Evolutionary conservation across 2,329 filamentous ascomycete species (phyloP).

Genomic region (Fusarium piperis): DNA sequence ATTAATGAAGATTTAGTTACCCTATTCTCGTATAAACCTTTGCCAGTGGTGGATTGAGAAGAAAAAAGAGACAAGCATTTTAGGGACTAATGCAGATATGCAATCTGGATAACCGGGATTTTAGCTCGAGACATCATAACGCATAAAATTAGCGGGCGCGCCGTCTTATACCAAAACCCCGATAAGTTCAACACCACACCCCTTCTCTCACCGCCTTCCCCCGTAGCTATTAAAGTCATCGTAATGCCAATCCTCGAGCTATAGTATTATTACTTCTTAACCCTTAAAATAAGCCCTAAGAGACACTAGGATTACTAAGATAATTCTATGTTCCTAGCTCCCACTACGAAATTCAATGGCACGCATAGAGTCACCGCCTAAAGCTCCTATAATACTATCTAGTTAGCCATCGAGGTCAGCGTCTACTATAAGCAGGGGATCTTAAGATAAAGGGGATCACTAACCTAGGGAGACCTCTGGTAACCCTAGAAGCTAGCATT

Average conservation of each 20-base stretch:
- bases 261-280: neutral
- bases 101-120: neutral
- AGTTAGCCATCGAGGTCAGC: too few species aligned
- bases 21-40: too few species aligned
- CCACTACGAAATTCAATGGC: too few species aligned
- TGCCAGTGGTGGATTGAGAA: too few species aligned
- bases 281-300: neutral
- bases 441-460: neutral
- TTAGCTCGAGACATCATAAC: neutral
- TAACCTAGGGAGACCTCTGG: too few species aligned
- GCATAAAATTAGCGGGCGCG: neutral
- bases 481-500: too few species aligned
- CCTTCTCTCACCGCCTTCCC: neutral
- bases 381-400: too few species aligned
- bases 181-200: neutral
- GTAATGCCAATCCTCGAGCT: neutral
- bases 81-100: too few species aligned
- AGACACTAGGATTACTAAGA: neutral
- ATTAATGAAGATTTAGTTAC: too few species aligned
- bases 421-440: too few species aligned
- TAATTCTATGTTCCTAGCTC: neutral
- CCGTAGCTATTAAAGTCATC: neutral
- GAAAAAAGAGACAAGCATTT: too few species aligned
- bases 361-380: too few species aligned
- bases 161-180: neutral